Conservation (phyloP, 306 rosid genomes). For the Gastrolobium villosum region DNA sequence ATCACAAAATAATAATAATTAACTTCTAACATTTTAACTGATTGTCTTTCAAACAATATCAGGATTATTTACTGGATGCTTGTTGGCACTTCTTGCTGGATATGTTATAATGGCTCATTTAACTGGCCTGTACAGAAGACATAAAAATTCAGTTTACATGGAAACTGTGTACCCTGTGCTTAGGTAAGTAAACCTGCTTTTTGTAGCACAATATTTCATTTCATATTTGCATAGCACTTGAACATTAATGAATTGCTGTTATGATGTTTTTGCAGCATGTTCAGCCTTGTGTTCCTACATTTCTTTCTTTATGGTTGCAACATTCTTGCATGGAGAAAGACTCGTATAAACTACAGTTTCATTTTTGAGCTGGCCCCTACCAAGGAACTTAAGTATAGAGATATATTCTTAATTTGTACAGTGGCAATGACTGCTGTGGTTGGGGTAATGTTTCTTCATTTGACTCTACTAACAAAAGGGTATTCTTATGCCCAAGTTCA, state of each 20-base stretch:
- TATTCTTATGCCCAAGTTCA: slow-evolving; percentile 78
- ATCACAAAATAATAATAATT: background rate
- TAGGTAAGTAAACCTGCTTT: slow-evolving; percentile 63
- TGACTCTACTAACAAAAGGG: slow-evolving; percentile 80
- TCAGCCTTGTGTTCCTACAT: slow-evolving; percentile 95
- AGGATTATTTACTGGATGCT: slow-evolving; percentile 92
- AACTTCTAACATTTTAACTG: slow-evolving; percentile 7
- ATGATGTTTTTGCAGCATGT: slow-evolving; percentile 82
- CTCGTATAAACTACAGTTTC: slow-evolving; percentile 90
- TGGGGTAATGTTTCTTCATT: slow-evolving; percentile 86
- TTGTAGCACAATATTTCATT: background rate
- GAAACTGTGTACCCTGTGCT: slow-evolving; percentile 94
- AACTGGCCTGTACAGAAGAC: slow-evolving; percentile 70
- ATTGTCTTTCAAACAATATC: slow-evolving; percentile 40
- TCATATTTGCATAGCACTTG: slow-evolving; percentile 25
- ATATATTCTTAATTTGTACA: slow-evolving; percentile 85
- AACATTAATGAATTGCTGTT: slow-evolving; percentile 24
- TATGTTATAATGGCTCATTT: slow-evolving; percentile 93
- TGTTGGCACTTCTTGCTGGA: slow-evolving; percentile 81
- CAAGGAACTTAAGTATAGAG: slow-evolving; percentile 88
- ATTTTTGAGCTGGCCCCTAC: slow-evolving; percentile 82
- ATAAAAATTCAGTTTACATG: slow-evolving; percentile 79
- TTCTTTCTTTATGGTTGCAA: slow-evolving; percentile 95
- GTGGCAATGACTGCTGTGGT: slow-evolving; percentile 79
- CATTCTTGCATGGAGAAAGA: slow-evolving; percentile 88